phyloP scores from a whole-genome alignment of 495 filamentous ascomycete species.

The Talaromyces thailandensis region DNA sequence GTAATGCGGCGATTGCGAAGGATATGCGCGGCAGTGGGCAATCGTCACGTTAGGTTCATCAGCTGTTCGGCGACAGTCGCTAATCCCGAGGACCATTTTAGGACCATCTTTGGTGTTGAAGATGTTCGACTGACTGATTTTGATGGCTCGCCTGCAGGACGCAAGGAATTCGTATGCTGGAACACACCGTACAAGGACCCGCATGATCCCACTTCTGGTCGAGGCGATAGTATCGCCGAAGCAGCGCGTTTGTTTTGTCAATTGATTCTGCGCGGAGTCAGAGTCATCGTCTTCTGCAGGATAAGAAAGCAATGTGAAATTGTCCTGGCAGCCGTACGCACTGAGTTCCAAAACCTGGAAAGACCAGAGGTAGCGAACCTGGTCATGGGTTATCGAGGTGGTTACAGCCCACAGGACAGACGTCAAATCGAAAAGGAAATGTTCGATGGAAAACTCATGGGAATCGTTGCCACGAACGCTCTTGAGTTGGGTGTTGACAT shows the following conservation, averaged over 20 bases:
- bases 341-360: constrained; percentile 63
- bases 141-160: constrained; percentile 86
- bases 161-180: constrained; percentile 97
- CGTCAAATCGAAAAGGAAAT: constrained; percentile 88
- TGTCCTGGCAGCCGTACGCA: constrained; percentile 69
- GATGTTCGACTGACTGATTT: constrained; percentile 72
- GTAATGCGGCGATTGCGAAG: constrained; percentile 88
- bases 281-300: constrained; percentile 90
- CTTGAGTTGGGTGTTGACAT: constrained; percentile 95
- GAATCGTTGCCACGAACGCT: constrained; percentile 89
- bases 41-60: constrained; percentile 81
- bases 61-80: constrained; percentile 97
- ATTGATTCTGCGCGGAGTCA: constrained; percentile 76
- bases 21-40: constrained; percentile 88
- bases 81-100: constrained; percentile 89
- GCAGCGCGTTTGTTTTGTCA: constrained; percentile 85
- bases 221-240: constrained; percentile 74
- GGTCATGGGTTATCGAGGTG: constrained; percentile 93
- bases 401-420: constrained; percentile 91
- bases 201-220: constrained; percentile 73
- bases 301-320: constrained; percentile 83
- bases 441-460: constrained; percentile 91
- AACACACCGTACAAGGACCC: constrained; percentile 95
- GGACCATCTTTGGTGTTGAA: constrained; percentile 83
- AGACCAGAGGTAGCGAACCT: constrained; percentile 63